Evolutionary conservation across 139 green algal species (phyloP), one percentile per base, ranked within the genome.

Genomic region (Coelastrella sp.): DNA sequence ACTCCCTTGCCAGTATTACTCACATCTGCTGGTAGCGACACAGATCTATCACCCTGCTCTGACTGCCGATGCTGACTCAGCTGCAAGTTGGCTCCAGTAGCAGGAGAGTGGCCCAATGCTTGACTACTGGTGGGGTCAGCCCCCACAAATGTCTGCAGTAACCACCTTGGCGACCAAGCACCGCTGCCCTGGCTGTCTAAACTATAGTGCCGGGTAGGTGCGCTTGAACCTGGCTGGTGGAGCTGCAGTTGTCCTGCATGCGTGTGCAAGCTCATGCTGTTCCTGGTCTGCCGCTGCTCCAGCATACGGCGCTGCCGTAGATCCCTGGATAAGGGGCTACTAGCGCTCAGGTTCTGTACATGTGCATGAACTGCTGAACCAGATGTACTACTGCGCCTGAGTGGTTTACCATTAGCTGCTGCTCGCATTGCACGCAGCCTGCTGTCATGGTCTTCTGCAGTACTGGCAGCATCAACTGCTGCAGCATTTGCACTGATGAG

Each of bases 161-260:
- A 11, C 75, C 75, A 81, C 8, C 75, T 7, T 10, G 75, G 75
- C 8, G 75, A 81, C 75, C 75, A 81, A 5, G 22, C 20, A 13
- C 75, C 22, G 47, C 75, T 81, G n/a, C 75, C 22, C 32, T 81
- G 75, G 7, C 75, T 60, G 23, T 81, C 75, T 60, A 81, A 58
- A 13, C 23, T 60, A 4, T 81, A 32, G 23, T 81, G 75, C 75
- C 59, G 11, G 64, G 64, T 14, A 73, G 64, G 11, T 20, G 64
- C 64, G 14, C 64, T 73, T 73, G 64, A 13, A 13, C 64, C 64
- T 20, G 64, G 22, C 75, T 81, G 71, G 17, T 77, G 75, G 23
- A 60, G 75, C 32, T 81, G 75, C 23, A 60, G 23, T 11, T 81
- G 75, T 47, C 32, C 32, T 47, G 32, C 32, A 47, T 47, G 32